Evolutionary conservation across 2,329 filamentous ascomycete species (phyloP).

Genomic region (Mollisia scopiformis): DNA sequence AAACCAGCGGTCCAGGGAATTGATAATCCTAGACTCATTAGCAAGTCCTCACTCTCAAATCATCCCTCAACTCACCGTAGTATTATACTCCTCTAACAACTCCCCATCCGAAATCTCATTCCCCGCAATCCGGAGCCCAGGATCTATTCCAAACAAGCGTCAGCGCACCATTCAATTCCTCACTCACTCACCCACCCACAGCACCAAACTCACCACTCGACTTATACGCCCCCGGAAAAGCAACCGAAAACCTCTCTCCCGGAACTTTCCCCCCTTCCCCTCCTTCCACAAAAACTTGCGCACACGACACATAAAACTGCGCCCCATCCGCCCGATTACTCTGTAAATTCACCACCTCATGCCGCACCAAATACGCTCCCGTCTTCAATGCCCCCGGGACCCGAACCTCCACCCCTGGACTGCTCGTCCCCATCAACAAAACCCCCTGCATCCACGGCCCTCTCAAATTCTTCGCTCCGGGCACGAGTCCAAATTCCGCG

Average conservation of each 20-base stretch:
- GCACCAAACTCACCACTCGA: not conserved
- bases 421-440: not conserved
- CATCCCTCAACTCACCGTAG: not conserved
- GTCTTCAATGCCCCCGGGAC: conserved; percentile 12
- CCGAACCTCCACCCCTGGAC: conserved; percentile 2
- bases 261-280: conserved; percentile 4
- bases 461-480: conserved; percentile 6
- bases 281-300: conserved; percentile 9
- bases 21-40: conserved; percentile 11
- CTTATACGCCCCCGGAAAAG: conserved; percentile 10
- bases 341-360: conserved; percentile 16
- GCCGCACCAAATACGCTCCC: conserved; percentile 17
- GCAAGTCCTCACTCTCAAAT: not conserved
- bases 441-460: conserved; percentile 11
- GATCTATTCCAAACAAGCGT: conserved; percentile 9
- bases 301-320: conserved; percentile 14
- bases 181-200: too few species aligned
- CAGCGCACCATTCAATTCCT: not conserved
- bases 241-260: conserved; percentile 5
- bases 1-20: conserved; percentile 13
- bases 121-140: conserved; percentile 9
- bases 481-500: conserved; percentile 8
- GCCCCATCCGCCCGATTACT: not conserved
- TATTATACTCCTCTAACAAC: not conserved
- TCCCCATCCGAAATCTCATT: conserved; percentile 7